A percentile compares a stretch with the other conserved stretches of the same genome.
Evolutionary conservation across 2,329 filamentous ascomycete species (phyloP).

Genomic region (Coniella lustricola): DNA sequence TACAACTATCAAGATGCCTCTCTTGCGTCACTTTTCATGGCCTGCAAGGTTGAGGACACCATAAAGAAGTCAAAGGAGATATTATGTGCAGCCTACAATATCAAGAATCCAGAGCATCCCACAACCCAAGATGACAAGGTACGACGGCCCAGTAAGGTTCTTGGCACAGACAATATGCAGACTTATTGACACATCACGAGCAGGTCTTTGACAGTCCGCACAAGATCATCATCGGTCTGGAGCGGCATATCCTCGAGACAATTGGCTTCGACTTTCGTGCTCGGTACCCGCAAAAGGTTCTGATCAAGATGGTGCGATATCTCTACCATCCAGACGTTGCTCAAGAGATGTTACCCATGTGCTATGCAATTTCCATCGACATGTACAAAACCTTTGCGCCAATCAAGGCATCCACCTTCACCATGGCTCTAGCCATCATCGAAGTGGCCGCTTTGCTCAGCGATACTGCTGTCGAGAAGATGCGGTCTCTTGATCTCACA

Average conservation of each 20-base stretch:
- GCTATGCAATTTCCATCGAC: slow-evolving; percentile 80
- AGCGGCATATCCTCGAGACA: slow-evolving; percentile 87
- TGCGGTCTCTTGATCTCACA: slow-evolving; percentile 42
- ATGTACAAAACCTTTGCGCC: slow-evolving; percentile 90
- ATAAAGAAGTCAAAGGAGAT: slow-evolving; percentile 95
- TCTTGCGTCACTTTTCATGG: slow-evolving; percentile 79
- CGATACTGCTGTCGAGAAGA: slow-evolving; percentile 43
- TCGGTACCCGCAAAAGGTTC: slow-evolving; percentile 75
- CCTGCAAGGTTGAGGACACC: slow-evolving; percentile 97
- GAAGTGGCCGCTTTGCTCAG: slow-evolving; percentile 71
- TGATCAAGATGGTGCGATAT: slow-evolving; percentile 69
- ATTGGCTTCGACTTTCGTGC: slow-evolving; percentile 91
- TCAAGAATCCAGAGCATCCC: slow-evolving; percentile 63
- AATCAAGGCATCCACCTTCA: slow-evolving; percentile 80
- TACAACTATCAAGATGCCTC: slow-evolving; percentile 85
- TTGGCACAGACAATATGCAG: not conserved
- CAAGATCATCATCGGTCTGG: slow-evolving; percentile 78
- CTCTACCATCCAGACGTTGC: slow-evolving; percentile 43
- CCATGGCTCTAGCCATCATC: slow-evolving; percentile 73
- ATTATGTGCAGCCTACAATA: slow-evolving; percentile 80
- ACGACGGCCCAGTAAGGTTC: slow-evolving; percentile 20
- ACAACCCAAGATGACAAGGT: slow-evolving; percentile 77
- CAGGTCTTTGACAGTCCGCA: slow-evolving; percentile 75
- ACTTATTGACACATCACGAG: not conserved
- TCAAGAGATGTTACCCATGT: slow-evolving; percentile 54